Evolutionary conservation across 1,284 basidiomycete genomes (phyloP).

Genomic region (Malassezia sympodialis): DNA sequence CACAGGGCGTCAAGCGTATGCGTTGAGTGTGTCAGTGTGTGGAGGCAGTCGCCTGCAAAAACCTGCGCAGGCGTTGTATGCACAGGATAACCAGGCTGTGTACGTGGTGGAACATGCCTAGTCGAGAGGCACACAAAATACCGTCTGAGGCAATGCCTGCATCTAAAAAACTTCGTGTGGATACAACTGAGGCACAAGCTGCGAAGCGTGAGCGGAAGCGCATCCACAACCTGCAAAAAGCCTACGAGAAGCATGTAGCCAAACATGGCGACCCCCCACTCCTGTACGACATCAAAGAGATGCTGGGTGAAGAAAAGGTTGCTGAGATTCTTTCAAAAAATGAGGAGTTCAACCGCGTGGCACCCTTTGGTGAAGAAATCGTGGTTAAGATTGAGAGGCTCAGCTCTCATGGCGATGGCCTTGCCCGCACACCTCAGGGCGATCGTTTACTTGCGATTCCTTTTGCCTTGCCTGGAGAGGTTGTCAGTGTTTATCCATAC

Average conservation of each 20-base stretch:
- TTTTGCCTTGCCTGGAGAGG: conserved; percentile 35
- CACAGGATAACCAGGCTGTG: background rate
- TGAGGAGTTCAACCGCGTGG: conserved; percentile 27
- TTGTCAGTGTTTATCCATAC: conserved; percentile 26
- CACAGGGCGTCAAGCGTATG: background rate
- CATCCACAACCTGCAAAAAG: conserved; percentile 32
- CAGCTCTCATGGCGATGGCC: conserved; percentile 42
- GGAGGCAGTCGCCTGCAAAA: background rate
- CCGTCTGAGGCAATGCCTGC: background rate
- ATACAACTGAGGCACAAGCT: background rate
- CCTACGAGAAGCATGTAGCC: conserved; percentile 28
- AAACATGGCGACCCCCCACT: conserved; percentile 44
- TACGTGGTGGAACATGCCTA: background rate
- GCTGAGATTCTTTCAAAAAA: conserved; percentile 28
- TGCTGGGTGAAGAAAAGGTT: conserved; percentile 30
- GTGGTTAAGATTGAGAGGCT: conserved; percentile 30
- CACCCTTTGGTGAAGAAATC: conserved; percentile 27
- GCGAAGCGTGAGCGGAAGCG: conserved; percentile 26
- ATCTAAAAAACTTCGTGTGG: conserved; percentile 2
- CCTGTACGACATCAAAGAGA: conserved; percentile 36
- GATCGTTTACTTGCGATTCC: conserved; percentile 43
- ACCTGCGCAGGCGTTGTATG: background rate
- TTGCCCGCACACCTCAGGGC: conserved; percentile 27
- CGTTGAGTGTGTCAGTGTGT: background rate
- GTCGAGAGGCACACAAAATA: background rate